Evolutionary conservation across 345 rosid species (phyloP), one percentile per base, ranked within the genome.

Genomic region (Theobroma cacao): DNA sequence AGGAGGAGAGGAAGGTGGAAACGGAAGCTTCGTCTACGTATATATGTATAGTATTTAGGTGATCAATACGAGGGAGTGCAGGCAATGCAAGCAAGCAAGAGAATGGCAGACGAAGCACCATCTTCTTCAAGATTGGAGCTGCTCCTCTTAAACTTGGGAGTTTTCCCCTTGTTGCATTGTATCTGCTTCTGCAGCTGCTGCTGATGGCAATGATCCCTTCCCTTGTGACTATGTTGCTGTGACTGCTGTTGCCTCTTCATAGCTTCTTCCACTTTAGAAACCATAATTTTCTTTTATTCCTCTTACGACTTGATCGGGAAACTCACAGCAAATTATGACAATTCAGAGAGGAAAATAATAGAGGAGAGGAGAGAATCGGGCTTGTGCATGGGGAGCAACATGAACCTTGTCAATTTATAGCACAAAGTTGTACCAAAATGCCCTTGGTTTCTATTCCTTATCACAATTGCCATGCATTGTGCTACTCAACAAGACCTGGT

Each of bases 81-180:
- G 18, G 95, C 98, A 72, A 95, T 93, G 77, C 95, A 95, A 58
- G 97, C 97, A 10, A 95, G 95, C 81, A 95, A 83, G 80, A 90
- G 89, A 81, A 95, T 93, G 72, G 98, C 98, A 45, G 98, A 88
- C 50, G 98, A 93, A 83, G 85, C 93, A 33, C 98, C 98, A 65
- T 95, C 98, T 36, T 90, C 87, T 79, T 93, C 92, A 65, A 89
- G 91, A 77, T 77, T 87, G 48, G 91, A 90, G 77, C 85, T 83
- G 87, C 98, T 95, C 48, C 97, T 80, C 87, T 95, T 95, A 91
- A 95, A 95, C 88, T 84, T 91, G 67, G 82, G 53, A 5, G 71
- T 67, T 75, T 91, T 91, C 5, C 88, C 94, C 87, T 93, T 93
- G 87, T 93, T 93, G 84, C 89, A 87, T 50, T 86, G 92, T 60